These are phyloP conservation scores for Bryopsis sp. DNA, from an alignment of 139 green algal genomes.

Conservation along the genomic window DNA sequence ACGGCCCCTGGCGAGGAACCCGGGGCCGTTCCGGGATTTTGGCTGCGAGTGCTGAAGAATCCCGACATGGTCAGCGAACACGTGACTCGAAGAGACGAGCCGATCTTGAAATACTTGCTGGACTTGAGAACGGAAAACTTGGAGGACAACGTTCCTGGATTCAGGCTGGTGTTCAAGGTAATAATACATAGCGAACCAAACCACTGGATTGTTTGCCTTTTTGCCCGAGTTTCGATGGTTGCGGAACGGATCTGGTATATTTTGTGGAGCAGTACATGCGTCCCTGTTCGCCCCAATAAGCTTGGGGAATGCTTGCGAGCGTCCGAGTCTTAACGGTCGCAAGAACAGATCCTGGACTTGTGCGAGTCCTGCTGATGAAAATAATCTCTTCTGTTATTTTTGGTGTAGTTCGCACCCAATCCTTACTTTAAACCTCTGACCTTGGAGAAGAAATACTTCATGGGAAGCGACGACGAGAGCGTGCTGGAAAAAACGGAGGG, in stretches of 20 bases:
- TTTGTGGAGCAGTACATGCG: too few species aligned
- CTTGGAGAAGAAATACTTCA: conserved; percentile 20
- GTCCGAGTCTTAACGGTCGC: too few species aligned
- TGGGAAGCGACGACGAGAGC: conserved; percentile 16
- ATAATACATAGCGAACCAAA: too few species aligned
- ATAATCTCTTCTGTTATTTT: too few species aligned
- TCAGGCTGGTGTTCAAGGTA: conserved; percentile 20
- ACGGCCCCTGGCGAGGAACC: not conserved
- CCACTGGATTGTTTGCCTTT: too few species aligned
- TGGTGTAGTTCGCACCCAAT: conserved; percentile 14
- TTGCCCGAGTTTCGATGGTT: too few species aligned
- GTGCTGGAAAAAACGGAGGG: conserved; percentile 12
- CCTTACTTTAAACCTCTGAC: conserved; percentile 9
- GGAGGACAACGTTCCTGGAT: conserved; percentile 11
- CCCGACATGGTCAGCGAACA: conserved; percentile 10
- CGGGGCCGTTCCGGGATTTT: conserved; percentile 15
- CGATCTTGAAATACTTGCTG: conserved; percentile 20
- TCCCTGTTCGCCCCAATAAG: too few species aligned
- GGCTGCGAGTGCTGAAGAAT: conserved; percentile 15
- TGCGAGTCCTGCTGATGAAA: too few species aligned
- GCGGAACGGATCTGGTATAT: too few species aligned
- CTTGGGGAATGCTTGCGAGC: too few species aligned
- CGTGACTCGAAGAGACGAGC: conserved; percentile 11
- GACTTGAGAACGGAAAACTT: not conserved
- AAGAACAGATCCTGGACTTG: too few species aligned